Conservation (phyloP, 306 rosid species). For the Vigna unguiculata region DNA sequence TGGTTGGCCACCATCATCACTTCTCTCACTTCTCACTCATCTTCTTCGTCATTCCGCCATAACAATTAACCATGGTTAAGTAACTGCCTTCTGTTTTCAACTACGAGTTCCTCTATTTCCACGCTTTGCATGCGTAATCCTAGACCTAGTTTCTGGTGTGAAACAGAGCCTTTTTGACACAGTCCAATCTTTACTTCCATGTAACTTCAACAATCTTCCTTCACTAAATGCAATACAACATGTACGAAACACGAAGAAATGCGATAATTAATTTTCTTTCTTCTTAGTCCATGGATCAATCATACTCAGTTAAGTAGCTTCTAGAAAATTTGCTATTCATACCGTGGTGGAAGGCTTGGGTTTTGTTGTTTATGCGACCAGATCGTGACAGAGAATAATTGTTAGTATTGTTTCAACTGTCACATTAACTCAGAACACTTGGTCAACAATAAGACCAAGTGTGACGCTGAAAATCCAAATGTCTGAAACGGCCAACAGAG, state of each 20-base stretch:
- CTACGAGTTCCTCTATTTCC: slow-evolving; percentile 20
- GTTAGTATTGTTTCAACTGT: slow-evolving; percentile 7
- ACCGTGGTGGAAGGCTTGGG: neutral
- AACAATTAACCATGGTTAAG: slow-evolving; percentile 43
- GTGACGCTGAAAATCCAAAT: slow-evolving; percentile 17
- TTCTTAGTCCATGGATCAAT: neutral
- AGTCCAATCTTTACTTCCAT: slow-evolving; percentile 9
- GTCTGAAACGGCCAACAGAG: neutral
- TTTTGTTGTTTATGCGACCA: slow-evolving; percentile 18
- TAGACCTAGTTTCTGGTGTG: slow-evolving; percentile 52
- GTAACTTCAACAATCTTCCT: slow-evolving; percentile 42
- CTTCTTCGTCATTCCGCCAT: slow-evolving; percentile 20
- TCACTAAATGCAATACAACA: slow-evolving; percentile 1
- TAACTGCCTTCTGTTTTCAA: slow-evolving; percentile 4
- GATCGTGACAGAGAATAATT: slow-evolving; percentile 4
- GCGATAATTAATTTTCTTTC: neutral
- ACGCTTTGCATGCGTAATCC: slow-evolving; percentile 47
- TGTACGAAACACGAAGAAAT: neutral
- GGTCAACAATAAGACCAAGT: slow-evolving; percentile 36
- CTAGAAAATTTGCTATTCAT: slow-evolving; percentile 16
- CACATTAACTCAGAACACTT: slow-evolving; percentile 8
- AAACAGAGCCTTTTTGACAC: slow-evolving; percentile 55
- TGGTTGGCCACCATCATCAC: slow-evolving; percentile 60
- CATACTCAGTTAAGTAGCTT: neutral
- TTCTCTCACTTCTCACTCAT: slow-evolving; percentile 41